Evolutionary conservation across 306 rosid genomes (phyloP), one percentile per base, ranked within the genome.

Genomic region (Citrullus colocynthis): DNA sequence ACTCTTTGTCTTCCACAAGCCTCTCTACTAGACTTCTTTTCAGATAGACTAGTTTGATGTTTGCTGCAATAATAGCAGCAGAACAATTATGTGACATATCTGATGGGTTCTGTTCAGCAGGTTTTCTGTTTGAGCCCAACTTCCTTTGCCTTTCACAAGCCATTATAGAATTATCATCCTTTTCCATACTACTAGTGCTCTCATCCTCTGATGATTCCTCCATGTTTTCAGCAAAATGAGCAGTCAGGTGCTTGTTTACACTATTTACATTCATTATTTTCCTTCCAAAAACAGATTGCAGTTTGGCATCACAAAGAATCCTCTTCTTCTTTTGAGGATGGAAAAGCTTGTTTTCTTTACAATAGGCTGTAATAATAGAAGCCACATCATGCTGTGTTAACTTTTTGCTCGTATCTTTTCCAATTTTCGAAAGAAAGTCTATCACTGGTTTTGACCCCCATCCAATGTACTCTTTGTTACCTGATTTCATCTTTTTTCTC

Each of bases 11-110:
- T 84, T 83, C 87, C 75, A 80, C 75, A 62, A 93, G 82, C 78
- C 82, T 85, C 84, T 88, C 93, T 73, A 93, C 86, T 78, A 90
- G 82, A 80, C 91, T 90, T 84, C 87, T 88, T 84, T 86, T 90
- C 86, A 93, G 83, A 78, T 88, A 90, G 48, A 93, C 82, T 64
- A 88, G 93, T 78, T 89, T 89, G 80, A 93, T 65, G 80, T 93
- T 93, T 64, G 83, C 82, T 34, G 82, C 77, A 79, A 79, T 76
- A 72, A 90, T 85, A 51, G 93, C 90, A 34, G 93, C 93, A 82
- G 81, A 86, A 79, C 73, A 69, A 74, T 80, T 88, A 75, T 69
- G 84, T 60, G 2, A 48, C 79, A 77, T 84, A 79, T 76, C 83
- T 37, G 83, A 80, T 76, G 57, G 78, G 52, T 20, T 71, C 17